Conservation (phyloP, 208 protist species). For the Plasmodiophora brassicae region DNA sequence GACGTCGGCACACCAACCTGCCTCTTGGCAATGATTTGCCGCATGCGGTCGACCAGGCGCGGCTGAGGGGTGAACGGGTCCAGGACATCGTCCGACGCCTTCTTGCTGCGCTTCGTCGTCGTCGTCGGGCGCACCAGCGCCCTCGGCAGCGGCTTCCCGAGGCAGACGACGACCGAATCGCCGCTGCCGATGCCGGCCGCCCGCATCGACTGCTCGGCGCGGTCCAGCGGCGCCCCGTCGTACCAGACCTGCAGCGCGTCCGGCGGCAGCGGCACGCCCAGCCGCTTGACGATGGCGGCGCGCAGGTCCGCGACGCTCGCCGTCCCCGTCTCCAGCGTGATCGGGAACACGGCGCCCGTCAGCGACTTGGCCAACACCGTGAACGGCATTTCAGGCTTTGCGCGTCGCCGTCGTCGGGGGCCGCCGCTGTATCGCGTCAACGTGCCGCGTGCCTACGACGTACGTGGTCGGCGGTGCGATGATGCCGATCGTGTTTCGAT, state of each 20-base stretch:
- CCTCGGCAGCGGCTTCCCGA: not conserved
- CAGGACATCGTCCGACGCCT: too few species aligned
- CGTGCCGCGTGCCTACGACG: too few species aligned
- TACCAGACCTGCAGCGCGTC: not conserved
- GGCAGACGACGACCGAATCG: not conserved
- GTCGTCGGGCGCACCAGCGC: too few species aligned
- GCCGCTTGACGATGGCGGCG: not conserved
- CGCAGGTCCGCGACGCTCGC: not conserved
- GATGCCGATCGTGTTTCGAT: too few species aligned
- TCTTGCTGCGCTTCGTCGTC: too few species aligned
- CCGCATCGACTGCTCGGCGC: not conserved
- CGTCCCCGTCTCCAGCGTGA: not conserved
- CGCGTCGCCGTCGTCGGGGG: too few species aligned
- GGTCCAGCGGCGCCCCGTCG: not conserved
- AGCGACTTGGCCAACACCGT: not conserved
- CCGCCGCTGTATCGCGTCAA: too few species aligned
- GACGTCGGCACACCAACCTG: too few species aligned
- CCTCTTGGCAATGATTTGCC: too few species aligned
- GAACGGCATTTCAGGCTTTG: not conserved
- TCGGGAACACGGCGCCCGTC: not conserved
- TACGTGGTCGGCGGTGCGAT: too few species aligned
- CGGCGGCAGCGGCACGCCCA: not conserved
- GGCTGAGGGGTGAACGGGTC: too few species aligned
- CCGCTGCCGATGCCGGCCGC: slow-evolving; percentile 6
- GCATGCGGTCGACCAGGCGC: too few species aligned